Evolutionary conservation across 106 monocot species (phyloP).

Genomic region (Posidonia australis): DNA sequence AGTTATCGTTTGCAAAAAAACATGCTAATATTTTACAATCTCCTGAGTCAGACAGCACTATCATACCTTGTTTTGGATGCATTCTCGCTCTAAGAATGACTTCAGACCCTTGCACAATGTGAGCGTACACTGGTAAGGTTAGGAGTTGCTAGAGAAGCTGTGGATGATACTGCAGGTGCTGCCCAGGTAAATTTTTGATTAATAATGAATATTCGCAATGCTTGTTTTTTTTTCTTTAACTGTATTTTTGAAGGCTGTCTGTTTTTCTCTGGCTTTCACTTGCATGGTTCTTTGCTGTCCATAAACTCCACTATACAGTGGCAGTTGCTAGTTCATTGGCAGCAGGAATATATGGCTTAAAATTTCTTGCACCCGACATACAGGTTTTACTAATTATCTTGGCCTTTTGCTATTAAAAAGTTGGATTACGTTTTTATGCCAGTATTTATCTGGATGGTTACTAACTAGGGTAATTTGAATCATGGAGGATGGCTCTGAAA

Average conservation of each 20-base stretch:
- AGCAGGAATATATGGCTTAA: conserved; percentile 67
- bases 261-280: too few relatives aligned
- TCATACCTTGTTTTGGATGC: neutral
- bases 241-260: too few relatives aligned
- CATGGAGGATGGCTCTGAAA: conserved; percentile 76
- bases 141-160: conserved; percentile 79
- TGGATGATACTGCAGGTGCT: conserved; percentile 91
- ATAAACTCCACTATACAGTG: conserved; percentile 61
- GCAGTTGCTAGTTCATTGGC: conserved; percentile 92
- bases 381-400: conserved; percentile 42
- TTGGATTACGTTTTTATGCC: too few relatives aligned
- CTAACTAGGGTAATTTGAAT: too few relatives aligned
- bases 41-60: neutral
- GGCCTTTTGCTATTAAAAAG: too few relatives aligned
- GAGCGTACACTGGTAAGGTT: conserved; percentile 67
- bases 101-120: conserved; percentile 92
- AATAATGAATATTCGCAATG: neutral
- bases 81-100: neutral
- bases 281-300: too few relatives aligned
- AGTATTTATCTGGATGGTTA: too few relatives aligned
- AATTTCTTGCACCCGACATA: conserved; percentile 72
- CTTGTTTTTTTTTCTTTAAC: neutral
- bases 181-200: conserved; percentile 60
- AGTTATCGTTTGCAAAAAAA: too few relatives aligned
- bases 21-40: too few relatives aligned